Conservation (phyloP, 108 stramenopile species). For the Cylindrotheca closterium region DNA sequence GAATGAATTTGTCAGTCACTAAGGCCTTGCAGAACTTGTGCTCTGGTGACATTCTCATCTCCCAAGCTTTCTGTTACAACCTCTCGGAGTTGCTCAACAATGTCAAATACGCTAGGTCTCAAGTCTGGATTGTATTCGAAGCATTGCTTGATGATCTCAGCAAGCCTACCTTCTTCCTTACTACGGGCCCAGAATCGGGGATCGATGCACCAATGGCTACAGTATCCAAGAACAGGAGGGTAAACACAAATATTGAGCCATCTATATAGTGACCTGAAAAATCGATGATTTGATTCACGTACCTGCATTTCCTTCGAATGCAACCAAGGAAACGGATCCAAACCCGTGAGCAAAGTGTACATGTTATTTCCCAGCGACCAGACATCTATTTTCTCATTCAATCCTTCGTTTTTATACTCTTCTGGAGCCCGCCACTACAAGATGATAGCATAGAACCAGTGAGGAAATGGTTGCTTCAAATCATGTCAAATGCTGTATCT, state of each 20-base stretch:
- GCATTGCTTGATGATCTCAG: slow-evolving; percentile 42
- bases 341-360: slow-evolving; percentile 48
- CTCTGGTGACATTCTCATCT: no score
- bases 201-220: slow-evolving; percentile 25
- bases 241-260: no score
- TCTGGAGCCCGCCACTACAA: slow-evolving; percentile 53
- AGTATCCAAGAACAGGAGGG: no score
- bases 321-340: no score
- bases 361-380: slow-evolving; percentile 61
- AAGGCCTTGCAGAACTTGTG: no score
- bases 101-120: slow-evolving; percentile 34
- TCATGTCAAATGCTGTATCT: no score
- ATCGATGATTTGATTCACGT: no score
- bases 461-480: not conserved
- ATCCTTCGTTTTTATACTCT: slow-evolving; percentile 49
- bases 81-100: slow-evolving; percentile 12
- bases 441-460: not conserved
- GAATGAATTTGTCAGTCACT: no score
- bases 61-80: slow-evolving; percentile 11
- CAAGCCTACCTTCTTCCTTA: slow-evolving; percentile 31
- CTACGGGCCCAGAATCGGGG: slow-evolving; percentile 32
- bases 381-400: slow-evolving; percentile 73
- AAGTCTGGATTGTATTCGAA: slow-evolving; percentile 39
- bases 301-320: no score
- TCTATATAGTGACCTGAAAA: no score